phyloP scores from a whole-genome alignment of 345 rosid species.

The Eucalyptus albens region DNA sequence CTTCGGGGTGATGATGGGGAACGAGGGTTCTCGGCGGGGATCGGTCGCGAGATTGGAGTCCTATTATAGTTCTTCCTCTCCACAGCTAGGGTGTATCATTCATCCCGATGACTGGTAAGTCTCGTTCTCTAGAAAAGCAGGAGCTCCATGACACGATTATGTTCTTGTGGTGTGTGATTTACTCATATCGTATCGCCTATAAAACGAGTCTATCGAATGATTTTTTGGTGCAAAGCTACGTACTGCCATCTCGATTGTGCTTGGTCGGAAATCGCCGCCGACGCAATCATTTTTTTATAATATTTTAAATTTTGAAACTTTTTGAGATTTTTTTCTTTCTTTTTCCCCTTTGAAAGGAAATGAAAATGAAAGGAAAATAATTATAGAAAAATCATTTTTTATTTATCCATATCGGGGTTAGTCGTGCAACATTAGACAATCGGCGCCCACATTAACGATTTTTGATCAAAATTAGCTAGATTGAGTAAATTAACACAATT shows the following conservation, averaged over 20 bases:
- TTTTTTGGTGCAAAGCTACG: too few relatives aligned
- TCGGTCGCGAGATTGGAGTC: background rate
- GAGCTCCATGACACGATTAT: background rate
- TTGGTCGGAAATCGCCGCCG: too few relatives aligned
- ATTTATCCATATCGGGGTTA: too few relatives aligned
- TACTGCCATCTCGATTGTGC: too few relatives aligned
- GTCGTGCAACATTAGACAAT: accelerated
- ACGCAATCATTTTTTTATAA: too few relatives aligned
- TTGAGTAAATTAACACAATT: too few relatives aligned
- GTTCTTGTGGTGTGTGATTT: background rate
- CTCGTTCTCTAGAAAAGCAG: background rate
- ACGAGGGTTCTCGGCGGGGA: background rate
- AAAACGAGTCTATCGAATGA: background rate
- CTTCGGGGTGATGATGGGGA: background rate
- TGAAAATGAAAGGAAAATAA: too few relatives aligned
- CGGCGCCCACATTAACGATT: accelerated
- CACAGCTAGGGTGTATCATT: background rate
- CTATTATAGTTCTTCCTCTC: background rate
- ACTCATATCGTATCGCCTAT: background rate
- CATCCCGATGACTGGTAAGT: constrained; percentile 14
- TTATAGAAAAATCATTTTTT: too few relatives aligned
- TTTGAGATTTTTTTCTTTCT: too few relatives aligned
- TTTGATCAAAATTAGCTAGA: accelerated
- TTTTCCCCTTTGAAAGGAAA: too few relatives aligned
- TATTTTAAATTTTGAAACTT: too few relatives aligned